Evolutionary conservation across 2,329 filamentous ascomycete species (phyloP).

Genomic region (Pseudophaeomoniella oleicola): DNA sequence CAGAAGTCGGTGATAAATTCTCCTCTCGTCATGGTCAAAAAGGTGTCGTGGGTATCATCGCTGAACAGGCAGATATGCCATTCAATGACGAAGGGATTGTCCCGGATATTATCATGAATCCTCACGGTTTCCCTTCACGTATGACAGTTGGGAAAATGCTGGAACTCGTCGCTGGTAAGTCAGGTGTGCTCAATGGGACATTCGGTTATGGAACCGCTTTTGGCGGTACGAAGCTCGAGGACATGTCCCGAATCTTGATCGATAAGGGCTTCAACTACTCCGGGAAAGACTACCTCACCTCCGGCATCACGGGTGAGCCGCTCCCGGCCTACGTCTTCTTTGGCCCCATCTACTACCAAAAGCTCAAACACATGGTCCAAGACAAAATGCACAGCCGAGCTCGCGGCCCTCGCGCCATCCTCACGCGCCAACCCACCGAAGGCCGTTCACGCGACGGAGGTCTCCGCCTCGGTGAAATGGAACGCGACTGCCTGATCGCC

Average conservation of each 20-base stretch:
- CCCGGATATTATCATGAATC: slow-evolving; percentile 99
- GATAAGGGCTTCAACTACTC: slow-evolving; percentile 89
- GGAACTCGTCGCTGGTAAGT: slow-evolving; percentile 88
- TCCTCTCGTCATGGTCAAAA: slow-evolving; percentile 97
- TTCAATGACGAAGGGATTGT: slow-evolving; percentile 81
- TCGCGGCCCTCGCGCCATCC: slow-evolving; percentile 74
- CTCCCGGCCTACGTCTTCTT: slow-evolving; percentile 96
- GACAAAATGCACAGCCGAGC: slow-evolving; percentile 98
- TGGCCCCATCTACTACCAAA: slow-evolving; percentile 98
- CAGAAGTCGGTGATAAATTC: slow-evolving; percentile 96
- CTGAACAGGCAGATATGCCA: slow-evolving; percentile 91
- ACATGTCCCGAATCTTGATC: slow-evolving; percentile 76
- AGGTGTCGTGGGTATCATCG: slow-evolving; percentile 92
- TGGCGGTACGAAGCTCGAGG: slow-evolving; percentile 69
- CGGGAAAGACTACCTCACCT: slow-evolving; percentile 93
- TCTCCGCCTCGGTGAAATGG: slow-evolving; percentile 92
- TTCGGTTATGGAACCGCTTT: slow-evolving; percentile 85
- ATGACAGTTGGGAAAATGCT: slow-evolving; percentile 99
- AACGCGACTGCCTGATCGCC: slow-evolving; percentile 92
- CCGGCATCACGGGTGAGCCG: slow-evolving; percentile 84
- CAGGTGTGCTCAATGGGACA: slow-evolving; percentile 69
- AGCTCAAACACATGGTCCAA: slow-evolving; percentile 99
- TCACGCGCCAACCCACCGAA: slow-evolving; percentile 92
- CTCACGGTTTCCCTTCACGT: slow-evolving; percentile 96
- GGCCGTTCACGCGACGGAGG: slow-evolving; percentile 87